Percentiles rank a stretch among this genome's conserved stretches.
Conservation (phyloP, 345 rosid genomes). For the Gossypium turneri region DNA sequence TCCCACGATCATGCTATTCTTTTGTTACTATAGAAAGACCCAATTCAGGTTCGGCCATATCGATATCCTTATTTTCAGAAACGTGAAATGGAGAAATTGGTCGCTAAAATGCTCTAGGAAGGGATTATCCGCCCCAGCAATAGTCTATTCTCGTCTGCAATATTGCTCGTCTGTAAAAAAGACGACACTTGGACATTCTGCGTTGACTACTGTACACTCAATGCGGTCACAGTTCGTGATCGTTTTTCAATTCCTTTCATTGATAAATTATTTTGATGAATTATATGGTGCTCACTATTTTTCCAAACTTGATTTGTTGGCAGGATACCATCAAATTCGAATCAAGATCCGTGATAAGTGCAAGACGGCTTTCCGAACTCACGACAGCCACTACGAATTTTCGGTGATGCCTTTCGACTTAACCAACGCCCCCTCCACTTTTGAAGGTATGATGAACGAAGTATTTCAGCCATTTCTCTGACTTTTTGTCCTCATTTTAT, state of each 20-base stretch:
- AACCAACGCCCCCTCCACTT: not conserved
- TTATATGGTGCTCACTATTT: not conserved
- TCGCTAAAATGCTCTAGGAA: no score
- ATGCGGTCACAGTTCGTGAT: not conserved
- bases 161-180: no score
- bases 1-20: no score
- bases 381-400: not conserved
- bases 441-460: not conserved
- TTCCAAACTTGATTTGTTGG: not conserved
- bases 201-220: no score
- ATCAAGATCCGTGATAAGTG: not conserved
- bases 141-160: no score
- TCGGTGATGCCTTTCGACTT: not conserved
- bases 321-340: not conserved
- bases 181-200: not conserved
- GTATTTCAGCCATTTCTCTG: no score
- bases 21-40: no score
- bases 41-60: no score
- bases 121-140: no score
- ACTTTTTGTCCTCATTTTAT: no score
- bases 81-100: no score
- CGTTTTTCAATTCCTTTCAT: not conserved
- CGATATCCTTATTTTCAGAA: no score
- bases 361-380: not conserved
- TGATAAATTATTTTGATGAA: not conserved